Conservation (phyloP, 1,284 basidiomycete genomes). For the Malassezia equina region DNA sequence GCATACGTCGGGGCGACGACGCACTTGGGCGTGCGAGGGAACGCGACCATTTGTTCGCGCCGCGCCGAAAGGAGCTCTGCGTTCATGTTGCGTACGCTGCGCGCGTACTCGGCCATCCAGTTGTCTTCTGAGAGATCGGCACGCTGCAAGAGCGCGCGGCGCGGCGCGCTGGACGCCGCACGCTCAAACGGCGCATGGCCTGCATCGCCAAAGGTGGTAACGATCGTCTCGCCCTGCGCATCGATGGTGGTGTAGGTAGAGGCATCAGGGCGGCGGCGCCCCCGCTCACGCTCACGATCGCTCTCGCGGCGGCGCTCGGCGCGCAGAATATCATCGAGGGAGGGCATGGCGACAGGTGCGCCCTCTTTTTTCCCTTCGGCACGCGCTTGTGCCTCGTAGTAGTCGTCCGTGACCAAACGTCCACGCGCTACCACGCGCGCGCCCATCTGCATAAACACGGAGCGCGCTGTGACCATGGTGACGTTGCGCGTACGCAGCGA, state of each 20-base stretch:
- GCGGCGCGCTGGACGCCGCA: slow-evolving; percentile 28
- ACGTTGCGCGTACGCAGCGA: slow-evolving; percentile 73
- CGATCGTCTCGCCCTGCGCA: slow-evolving; percentile 34
- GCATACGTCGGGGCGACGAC: slow-evolving; percentile 4
- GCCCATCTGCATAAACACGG: slow-evolving; percentile 88
- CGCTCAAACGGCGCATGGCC: slow-evolving; percentile 40
- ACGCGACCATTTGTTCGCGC: slow-evolving; percentile 27
- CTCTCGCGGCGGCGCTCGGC: slow-evolving; percentile 30
- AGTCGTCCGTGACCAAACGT: slow-evolving; percentile 83
- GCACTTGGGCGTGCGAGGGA: slow-evolving; percentile 12
- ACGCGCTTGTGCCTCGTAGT: slow-evolving; percentile 73
- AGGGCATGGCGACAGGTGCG: slow-evolving; percentile 33
- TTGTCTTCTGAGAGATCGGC: slow-evolving; percentile 42
- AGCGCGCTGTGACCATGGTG: slow-evolving; percentile 81
- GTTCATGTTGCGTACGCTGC: slow-evolving; percentile 42
- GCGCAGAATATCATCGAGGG: slow-evolving; percentile 22
- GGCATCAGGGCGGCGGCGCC: slow-evolving; percentile 30
- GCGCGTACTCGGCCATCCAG: slow-evolving; percentile 45
- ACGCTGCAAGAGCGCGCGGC: slow-evolving; percentile 27
- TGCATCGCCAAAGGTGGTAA: slow-evolving; percentile 41
- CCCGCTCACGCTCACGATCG: slow-evolving; percentile 28
- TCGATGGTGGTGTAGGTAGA: slow-evolving; percentile 31
- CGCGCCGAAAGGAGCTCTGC: slow-evolving; percentile 35
- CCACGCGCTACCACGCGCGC: slow-evolving; percentile 79
- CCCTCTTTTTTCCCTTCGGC: slow-evolving; percentile 49